Percentiles rank a stretch among this genome's conserved stretches.
phyloP scores from a whole-genome alignment of 2,329 filamentous ascomycete species.

The Truncatella angustata region DNA sequence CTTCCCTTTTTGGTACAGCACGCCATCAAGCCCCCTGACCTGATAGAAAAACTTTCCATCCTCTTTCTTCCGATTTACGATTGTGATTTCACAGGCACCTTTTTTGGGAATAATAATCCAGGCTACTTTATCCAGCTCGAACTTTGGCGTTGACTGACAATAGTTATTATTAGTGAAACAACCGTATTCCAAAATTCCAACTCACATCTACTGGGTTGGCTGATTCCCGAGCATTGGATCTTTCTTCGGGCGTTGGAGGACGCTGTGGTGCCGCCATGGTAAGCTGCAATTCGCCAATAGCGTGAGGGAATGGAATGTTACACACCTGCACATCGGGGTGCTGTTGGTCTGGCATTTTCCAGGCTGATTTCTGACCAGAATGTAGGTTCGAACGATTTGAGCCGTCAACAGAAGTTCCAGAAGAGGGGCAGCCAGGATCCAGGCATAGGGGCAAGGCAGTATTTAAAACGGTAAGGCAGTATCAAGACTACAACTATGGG shows the following conservation, averaged over 20 bases:
- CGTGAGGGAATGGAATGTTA: not conserved
- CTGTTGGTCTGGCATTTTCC: not conserved
- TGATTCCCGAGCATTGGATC: not conserved
- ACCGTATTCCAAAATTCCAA: not conserved
- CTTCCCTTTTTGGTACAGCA: not conserved
- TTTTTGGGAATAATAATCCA: not conserved
- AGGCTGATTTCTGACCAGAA: not conserved
- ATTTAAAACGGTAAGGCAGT: not conserved
- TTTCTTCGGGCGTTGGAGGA: not conserved
- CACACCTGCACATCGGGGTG: no score
- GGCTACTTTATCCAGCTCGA: not conserved
- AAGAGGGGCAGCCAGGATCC: not conserved
- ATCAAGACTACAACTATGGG: not conserved
- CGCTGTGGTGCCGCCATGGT: not conserved
- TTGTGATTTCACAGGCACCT: not conserved
- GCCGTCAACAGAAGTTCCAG: no score
- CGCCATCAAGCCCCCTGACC: not conserved
- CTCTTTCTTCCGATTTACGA: not conserved
- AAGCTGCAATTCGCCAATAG: not conserved
- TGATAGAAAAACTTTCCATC: not conserved
- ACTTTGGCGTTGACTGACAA: not conserved
- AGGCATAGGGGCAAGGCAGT: not conserved
- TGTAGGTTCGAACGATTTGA: no score
- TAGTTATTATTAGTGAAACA: not conserved
- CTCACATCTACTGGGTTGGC: not conserved